Conservation (phyloP, 192 early-diverging fungal species). For the Entrophospora sp. region DNA sequence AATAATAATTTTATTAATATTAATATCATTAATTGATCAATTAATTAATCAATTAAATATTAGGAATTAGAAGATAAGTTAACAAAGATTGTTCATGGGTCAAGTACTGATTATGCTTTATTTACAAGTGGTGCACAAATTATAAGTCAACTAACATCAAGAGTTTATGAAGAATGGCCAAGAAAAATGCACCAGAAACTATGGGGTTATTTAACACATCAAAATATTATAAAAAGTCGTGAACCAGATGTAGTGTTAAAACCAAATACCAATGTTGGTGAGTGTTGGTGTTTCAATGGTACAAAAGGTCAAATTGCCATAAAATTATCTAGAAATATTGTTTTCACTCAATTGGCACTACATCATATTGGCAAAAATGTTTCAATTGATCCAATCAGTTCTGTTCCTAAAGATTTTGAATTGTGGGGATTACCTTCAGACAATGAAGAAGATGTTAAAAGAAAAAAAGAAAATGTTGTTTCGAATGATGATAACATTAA, state of each 20-base stretch:
- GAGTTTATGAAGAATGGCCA: not conserved
- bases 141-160: slow-evolving; percentile 6
- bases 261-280: not conserved
- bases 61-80: not conserved
- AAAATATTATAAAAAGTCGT: not conserved
- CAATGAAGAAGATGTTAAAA: too few species aligned
- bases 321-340: not conserved
- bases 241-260: not conserved
- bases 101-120: not conserved
- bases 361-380: not conserved
- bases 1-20: not conserved
- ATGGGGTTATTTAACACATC: not conserved
- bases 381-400: slow-evolving; percentile 4
- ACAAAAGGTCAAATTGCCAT: slow-evolving; percentile 5
- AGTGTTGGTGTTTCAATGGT: slow-evolving; percentile 16
- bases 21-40: not conserved
- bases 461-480: too few species aligned
- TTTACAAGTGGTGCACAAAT: not conserved
- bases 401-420: slow-evolving; percentile 14
- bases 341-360: not conserved
- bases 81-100: not conserved
- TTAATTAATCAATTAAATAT: too few species aligned
- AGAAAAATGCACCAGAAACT: not conserved
- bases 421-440: slow-evolving; percentile 18
- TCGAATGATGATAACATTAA: too few species aligned